These are phyloP conservation scores for Podaxis pistillaris DNA, from an alignment of 768 basidiomycete species.

Conservation along the genomic window DNA sequence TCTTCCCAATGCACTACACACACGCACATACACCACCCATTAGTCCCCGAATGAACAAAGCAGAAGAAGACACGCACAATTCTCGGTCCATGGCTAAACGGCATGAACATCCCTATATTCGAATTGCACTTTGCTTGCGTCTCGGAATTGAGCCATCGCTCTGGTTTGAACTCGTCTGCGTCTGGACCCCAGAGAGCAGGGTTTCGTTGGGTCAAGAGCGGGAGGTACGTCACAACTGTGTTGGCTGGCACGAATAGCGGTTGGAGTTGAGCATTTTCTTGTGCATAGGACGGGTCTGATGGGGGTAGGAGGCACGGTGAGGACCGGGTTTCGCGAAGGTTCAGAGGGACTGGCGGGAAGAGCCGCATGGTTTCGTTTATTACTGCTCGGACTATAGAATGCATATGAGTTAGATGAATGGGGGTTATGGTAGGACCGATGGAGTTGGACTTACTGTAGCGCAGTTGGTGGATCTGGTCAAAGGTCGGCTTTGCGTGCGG, in stretches of 20 bases:
- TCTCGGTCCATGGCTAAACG: slow-evolving; percentile 72
- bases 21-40: neutral
- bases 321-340: slow-evolving; percentile 57
- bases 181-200: slow-evolving; percentile 70
- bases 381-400: slow-evolving; percentile 61
- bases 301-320: slow-evolving; percentile 49
- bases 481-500: slow-evolving; percentile 46
- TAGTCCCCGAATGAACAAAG: neutral
- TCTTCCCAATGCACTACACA: slow-evolving; percentile 63
- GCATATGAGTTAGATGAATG: slow-evolving; percentile 8
- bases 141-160: slow-evolving; percentile 68
- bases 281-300: slow-evolving; percentile 46
- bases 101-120: slow-evolving; percentile 69
- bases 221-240: slow-evolving; percentile 57
- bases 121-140: slow-evolving; percentile 48
- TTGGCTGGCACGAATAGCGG: slow-evolving; percentile 59
- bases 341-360: slow-evolving; percentile 78
- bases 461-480: slow-evolving; percentile 56
- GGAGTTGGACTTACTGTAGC: slow-evolving; percentile 49
- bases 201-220: slow-evolving; percentile 67
- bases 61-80: slow-evolving; percentile 33
- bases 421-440: neutral
- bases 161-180: slow-evolving; percentile 75
- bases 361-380: slow-evolving; percentile 77
- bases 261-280: slow-evolving; percentile 21